Base-by-base conservation (phyloP, 2,329 filamentous ascomycete genomes). In the Sclerotinia spermophila region DNA sequence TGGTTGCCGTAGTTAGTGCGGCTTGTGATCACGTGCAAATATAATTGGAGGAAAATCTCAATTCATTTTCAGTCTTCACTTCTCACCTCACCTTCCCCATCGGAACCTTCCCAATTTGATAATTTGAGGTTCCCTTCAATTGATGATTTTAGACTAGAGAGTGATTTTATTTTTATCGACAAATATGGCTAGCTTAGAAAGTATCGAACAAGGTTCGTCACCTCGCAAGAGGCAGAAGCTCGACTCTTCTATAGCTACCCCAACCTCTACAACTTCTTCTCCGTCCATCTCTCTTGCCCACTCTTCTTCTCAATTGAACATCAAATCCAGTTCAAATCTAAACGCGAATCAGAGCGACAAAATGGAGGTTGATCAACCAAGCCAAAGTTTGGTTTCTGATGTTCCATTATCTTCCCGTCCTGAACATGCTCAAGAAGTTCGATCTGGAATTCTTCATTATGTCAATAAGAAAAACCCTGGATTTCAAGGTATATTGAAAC, bases 401-500 rank as follows among this genome's bases (percentile, higher is more conserved):
- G 56, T 27, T 61, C 68, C 69, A n/a, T 72, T 72, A 53, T 66
- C 68, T 44, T 66, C 48, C 30, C 70, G 73, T 65, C 71, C 71
- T 38, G 70, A 71, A 33, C 71, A 73, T 13, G 33, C 48, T 24
- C 62, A 66, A 66, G 79, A 80, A 66, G 71, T 72, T 56, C 69
- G 74, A 65, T 85, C 86, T 69, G 90, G 90, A 40, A 92, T 93
- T 74, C 86, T 86, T 13, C 84, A 87, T 74, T 91, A 87, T 78
- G 86, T 91, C 24, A 87, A 84, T 60, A 81, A 83, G 1, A 80
- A 84, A n/a, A 83, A 85, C 44, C 80, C 83, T 69, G 87, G 88
- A 1, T 92, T 92, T 74, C 80, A 82, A 21, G 90, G 89, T 27
- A 82, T 89, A 21, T 77, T 92, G 77, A 93, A 93, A 83, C 89